phyloP scores from a whole-genome alignment of 108 stramenopile genomes.

The Discostella pseudostelligera region DNA sequence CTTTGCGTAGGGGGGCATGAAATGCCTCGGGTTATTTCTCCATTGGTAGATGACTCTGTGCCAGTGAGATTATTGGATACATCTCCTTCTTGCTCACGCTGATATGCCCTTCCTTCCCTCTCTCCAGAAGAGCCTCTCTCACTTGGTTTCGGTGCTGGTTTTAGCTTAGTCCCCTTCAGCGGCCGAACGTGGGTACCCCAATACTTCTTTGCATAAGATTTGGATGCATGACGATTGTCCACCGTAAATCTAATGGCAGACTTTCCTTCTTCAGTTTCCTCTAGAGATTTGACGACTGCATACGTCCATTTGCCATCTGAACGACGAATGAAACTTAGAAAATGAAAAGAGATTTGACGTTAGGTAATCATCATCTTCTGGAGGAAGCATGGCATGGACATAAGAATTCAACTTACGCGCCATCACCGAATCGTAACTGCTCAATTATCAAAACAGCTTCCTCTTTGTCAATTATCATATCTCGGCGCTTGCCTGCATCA shows the following conservation, averaged over 20 bases:
- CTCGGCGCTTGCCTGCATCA: slow-evolving; percentile 24
- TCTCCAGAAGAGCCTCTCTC: background rate
- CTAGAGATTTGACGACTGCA: slow-evolving; percentile 34
- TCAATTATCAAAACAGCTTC: slow-evolving; percentile 22
- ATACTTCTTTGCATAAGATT: slow-evolving; percentile 46
- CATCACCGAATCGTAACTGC: slow-evolving; percentile 30
- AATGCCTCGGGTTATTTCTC: slow-evolving; percentile 14
- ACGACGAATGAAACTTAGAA: slow-evolving; percentile 26
- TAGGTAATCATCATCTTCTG: background rate
- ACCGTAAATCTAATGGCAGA: slow-evolving; percentile 42
- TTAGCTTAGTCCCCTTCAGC: slow-evolving; percentile 12
- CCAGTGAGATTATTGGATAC: background rate
- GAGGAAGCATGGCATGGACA: background rate
- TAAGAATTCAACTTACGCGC: slow-evolving; percentile 15
- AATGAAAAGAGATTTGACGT: background rate
- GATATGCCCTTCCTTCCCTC: slow-evolving; percentile 24
- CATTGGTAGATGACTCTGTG: background rate
- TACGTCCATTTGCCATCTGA: slow-evolving; percentile 51
- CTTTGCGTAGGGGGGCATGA: slow-evolving; percentile 35
- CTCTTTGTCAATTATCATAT: slow-evolving; percentile 34
- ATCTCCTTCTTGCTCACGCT: slow-evolving; percentile 21
- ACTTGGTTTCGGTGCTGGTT: slow-evolving; percentile 5
- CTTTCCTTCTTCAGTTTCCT: slow-evolving; percentile 26
- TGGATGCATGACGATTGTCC: slow-evolving; percentile 31
- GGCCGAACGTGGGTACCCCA: slow-evolving; percentile 47